Evolutionary conservation across 176 grass and related monocot genomes (phyloP).

Genomic region (Saccharum spontaneum): DNA sequence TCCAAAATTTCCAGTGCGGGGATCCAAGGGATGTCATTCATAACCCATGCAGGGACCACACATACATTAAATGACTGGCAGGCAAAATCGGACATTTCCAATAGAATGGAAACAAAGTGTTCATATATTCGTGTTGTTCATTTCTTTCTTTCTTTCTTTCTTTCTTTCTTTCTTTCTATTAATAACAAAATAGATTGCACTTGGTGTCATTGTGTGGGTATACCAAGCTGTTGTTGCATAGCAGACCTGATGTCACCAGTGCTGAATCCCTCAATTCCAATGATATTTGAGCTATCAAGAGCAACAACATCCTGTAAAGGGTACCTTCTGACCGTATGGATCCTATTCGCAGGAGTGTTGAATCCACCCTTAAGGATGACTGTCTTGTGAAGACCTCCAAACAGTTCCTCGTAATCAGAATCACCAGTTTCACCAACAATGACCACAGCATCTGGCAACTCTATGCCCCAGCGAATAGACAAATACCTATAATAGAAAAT

Average conservation of each 20-base stretch:
- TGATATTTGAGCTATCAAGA: slow-evolving; percentile 73
- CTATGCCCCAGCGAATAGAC: slow-evolving; percentile 81
- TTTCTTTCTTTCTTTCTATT: slow-evolving; percentile 31
- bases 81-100: slow-evolving; percentile 55
- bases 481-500: slow-evolving; percentile 61
- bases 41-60: slow-evolving; percentile 18
- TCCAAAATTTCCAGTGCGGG: neutral
- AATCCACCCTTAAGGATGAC: slow-evolving; percentile 79
- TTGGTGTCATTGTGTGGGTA: slow-evolving; percentile 29
- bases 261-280: slow-evolving; percentile 55
- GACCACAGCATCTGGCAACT: slow-evolving; percentile 61
- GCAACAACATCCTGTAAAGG: slow-evolving; percentile 79
- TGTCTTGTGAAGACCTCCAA: slow-evolving; percentile 82
- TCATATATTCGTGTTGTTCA: slow-evolving; percentile 26
- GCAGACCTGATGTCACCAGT: slow-evolving; percentile 52
- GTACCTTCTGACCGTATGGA: slow-evolving; percentile 65
- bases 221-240: slow-evolving; percentile 53
- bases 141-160: slow-evolving; percentile 17
- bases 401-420: slow-evolving; percentile 84
- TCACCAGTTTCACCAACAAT: slow-evolving; percentile 84
- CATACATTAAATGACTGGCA: slow-evolving; percentile 13
- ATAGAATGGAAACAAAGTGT: slow-evolving; percentile 29
- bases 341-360: slow-evolving; percentile 61
- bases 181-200: neutral
- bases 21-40: slow-evolving; percentile 20